These are phyloP conservation scores for Geotrichum klebahnii DNA, from an alignment of 1,139 yeast species.

Conservation along the genomic window DNA sequence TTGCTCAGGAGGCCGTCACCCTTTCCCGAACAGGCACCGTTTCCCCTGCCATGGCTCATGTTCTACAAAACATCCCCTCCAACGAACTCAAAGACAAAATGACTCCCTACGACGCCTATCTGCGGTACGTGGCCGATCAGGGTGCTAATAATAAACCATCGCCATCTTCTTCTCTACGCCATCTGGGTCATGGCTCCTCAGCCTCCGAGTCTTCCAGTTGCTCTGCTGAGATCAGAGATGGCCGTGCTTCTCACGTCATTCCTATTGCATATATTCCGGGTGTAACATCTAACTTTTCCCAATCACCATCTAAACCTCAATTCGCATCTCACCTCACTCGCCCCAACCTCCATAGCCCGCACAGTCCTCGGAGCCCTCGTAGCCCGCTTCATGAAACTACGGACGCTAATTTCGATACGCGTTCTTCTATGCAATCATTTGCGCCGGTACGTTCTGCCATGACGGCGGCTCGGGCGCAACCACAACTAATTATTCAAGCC, in stretches of 20 bases:
- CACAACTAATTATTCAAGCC: constrained; percentile 7
- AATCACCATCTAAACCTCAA: background rate
- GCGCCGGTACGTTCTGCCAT: constrained; percentile 11
- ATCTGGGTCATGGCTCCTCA: constrained; percentile 6
- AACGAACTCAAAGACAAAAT: background rate
- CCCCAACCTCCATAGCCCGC: background rate
- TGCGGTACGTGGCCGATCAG: constrained; percentile 7
- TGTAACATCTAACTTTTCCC: constrained; percentile 40
- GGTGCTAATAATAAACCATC: constrained; percentile 6
- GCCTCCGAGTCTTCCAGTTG: constrained; percentile 1
- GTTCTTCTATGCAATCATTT: background rate
- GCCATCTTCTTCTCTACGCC: constrained; percentile 3
- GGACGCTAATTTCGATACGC: background rate
- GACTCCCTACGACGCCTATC: constrained; percentile 10
- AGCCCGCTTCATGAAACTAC: background rate
- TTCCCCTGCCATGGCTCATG: constrained; percentile 5
- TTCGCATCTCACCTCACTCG: background rate
- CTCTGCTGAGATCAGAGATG: constrained; percentile 12
- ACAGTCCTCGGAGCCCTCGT: background rate
- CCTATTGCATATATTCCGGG: constrained; percentile 92
- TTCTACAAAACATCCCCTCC: background rate
- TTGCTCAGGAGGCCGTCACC: background rate
- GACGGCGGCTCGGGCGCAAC: constrained; percentile 15
- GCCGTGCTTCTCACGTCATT: constrained; percentile 68
- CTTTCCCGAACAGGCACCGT: background rate